Percentiles rank a stretch among this genome's conserved stretches.
Conservation (phyloP, 1,284 basidiomycete species). For the Laetiporus sulphureus region DNA sequence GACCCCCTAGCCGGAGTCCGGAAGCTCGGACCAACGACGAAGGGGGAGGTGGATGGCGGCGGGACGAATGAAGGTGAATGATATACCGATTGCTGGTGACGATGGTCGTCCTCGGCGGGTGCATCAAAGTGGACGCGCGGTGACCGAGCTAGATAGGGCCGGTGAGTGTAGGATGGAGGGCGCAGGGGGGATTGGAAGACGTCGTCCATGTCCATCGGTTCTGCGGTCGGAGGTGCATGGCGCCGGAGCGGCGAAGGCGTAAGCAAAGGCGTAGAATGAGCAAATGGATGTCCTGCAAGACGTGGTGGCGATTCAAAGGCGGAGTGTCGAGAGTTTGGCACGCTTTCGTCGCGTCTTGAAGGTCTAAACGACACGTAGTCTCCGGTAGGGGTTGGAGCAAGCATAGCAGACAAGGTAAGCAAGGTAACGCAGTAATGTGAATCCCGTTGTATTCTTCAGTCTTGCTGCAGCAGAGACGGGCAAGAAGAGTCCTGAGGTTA, state of each 20-base stretch:
- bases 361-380: conserved; percentile 30
- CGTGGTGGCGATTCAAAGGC: conserved; percentile 32
- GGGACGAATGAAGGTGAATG: conserved; percentile 36
- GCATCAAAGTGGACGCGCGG: too few species aligned
- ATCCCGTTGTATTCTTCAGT: conserved; percentile 11
- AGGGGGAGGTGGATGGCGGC: conserved; percentile 31
- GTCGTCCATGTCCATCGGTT: conserved; percentile 35
- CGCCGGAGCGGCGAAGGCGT: conserved; percentile 54
- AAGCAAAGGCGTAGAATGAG: conserved; percentile 49
- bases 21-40: conserved; percentile 31
- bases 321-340: conserved; percentile 41
- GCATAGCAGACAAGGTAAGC: conserved; percentile 27
- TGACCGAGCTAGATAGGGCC: too few species aligned
- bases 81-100: conserved; percentile 49
- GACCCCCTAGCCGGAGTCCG: conserved; percentile 49
- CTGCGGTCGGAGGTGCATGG: conserved; percentile 21
- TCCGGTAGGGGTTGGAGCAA: conserved; percentile 30
- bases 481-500: conserved; percentile 2
- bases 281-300: conserved; percentile 20
- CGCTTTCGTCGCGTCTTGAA: conserved; percentile 32
- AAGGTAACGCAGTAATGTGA: conserved; percentile 16
- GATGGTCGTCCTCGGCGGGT: conserved; percentile 37
- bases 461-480: conserved; percentile 3
- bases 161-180: conserved; percentile 33
- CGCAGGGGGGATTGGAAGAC: conserved; percentile 50